These are phyloP conservation scores for Limonium bicolor DNA, from an alignment of 148 eudicot species.

Conservation along the genomic window DNA sequence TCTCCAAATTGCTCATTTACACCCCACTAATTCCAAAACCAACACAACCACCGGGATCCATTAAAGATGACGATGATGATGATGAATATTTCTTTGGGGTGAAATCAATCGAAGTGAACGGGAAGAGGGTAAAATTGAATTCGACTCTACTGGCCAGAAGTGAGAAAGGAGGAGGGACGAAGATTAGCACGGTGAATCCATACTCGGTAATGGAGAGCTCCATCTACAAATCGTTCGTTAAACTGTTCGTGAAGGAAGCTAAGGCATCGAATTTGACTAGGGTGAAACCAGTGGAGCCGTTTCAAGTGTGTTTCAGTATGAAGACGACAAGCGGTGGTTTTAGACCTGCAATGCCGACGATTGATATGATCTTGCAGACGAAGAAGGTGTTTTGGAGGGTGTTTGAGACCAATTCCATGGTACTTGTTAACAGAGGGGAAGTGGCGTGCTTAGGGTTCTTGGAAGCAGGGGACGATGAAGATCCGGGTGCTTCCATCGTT, in stretches of 20 bases:
- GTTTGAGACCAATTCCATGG: constrained; percentile 34
- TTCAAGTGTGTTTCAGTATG: constrained; percentile 17
- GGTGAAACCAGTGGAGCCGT: constrained; percentile 19
- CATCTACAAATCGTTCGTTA: constrained; percentile 15
- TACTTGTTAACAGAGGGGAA: constrained; percentile 6
- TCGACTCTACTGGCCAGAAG: constrained; percentile 15
- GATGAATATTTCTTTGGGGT: constrained; percentile 23
- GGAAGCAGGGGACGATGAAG: constrained; percentile 28
- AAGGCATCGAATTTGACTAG: neutral
- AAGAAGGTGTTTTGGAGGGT: constrained; percentile 25
- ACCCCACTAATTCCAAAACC: constrained; percentile 26
- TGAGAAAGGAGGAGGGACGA: no score
- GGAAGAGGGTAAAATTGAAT: constrained; percentile 14
- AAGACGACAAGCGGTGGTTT: constrained; percentile 2
- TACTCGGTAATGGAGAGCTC: constrained; percentile 26
- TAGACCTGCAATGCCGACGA: constrained; percentile 23
- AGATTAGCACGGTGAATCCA: constrained; percentile 31
- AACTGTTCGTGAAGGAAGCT: constrained; percentile 8
- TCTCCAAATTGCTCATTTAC: constrained; percentile 21
- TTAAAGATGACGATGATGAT: neutral
- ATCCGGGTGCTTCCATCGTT: constrained; percentile 19
- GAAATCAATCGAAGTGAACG: constrained; percentile 15
- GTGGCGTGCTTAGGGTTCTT: constrained; percentile 28
- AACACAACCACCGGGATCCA: no score
- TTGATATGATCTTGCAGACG: constrained; percentile 26